Base-by-base conservation (phyloP, 2,329 filamentous ascomycete genomes). In the Diaporthe helianthi region DNA sequence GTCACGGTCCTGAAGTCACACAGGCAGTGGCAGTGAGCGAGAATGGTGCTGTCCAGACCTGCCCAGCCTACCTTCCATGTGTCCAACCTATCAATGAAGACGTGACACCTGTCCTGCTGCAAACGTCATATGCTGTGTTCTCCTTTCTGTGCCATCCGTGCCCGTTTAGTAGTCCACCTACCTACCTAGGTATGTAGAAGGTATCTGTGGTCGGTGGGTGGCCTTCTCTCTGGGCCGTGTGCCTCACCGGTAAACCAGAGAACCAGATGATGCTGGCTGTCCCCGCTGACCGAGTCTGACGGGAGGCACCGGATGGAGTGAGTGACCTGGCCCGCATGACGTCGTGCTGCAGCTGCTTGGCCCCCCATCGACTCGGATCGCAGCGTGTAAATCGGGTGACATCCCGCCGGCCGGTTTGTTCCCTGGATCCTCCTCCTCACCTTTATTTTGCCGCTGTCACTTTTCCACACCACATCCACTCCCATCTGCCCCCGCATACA, bases 71-170 rank as follows among this genome's bases (percentile, higher is more conserved):
- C n/a, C n/a, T n/a, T n/a, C n/a, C n/a, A n/a, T n/a, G n/a, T 19
- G 38, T 41, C 15, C 36, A 53, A n/a, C 63, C 67, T 55, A 52
- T 68, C 69, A 68, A 64, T 68, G 24, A 51, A 54, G 55, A 31
- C 65, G 58, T 68, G 69, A 65, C 69, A 70, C 69, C 55, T 70
- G 69, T 70, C 69, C 69, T 55, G 65, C 55, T 70, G 65, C 55
- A 70, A 61, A 70, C 69, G 69, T 70, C 69, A 70, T 70, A 67
- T 70, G 65, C 38, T 58, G 49, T 67, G 53, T 22, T 19, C 54
- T 41, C 19, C 53, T 26, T 33, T 26, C 33, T 26, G 33, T 15
- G 8, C 44, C 41, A 46, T 44, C 41, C 41, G 51, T n/a, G 19
- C 33, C 31, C 49, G 54, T 10, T n/a, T n/a, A n/a, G n/a, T n/a